phyloP scores from a whole-genome alignment of 306 rosid genomes.

The Castanea crenata region DNA sequence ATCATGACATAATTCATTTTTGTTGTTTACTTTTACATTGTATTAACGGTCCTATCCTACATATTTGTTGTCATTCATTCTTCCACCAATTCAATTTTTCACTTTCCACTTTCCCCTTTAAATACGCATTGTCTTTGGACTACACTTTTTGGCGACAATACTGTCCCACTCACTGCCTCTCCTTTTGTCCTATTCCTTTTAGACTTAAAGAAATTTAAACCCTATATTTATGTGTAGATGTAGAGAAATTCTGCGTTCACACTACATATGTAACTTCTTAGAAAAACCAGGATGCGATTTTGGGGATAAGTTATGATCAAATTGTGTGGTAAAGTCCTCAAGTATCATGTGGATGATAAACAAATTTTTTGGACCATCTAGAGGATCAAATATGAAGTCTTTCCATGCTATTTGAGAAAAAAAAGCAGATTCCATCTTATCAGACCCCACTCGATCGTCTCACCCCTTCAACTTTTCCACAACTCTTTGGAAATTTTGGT shows the following conservation, averaged over 20 bases:
- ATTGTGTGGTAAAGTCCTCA: too few species aligned
- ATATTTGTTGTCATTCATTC: not conserved
- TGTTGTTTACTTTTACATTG: too few species aligned
- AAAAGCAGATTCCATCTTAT: too few species aligned
- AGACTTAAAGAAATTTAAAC: not conserved
- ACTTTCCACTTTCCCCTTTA: not conserved
- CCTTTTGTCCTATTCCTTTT: not conserved
- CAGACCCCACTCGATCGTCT: not conserved
- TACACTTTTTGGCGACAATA: slow-evolving; percentile 1
- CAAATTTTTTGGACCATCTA: not conserved
- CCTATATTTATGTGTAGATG: not conserved
- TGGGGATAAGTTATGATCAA: too few species aligned
- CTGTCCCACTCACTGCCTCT: slow-evolving; percentile 10
- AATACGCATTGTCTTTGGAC: not conserved
- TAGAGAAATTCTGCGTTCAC: too few species aligned
- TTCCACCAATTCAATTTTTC: not conserved
- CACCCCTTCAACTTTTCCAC: not conserved
- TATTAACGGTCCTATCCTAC: too few species aligned
- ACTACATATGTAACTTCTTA: not conserved
- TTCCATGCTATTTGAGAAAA: not conserved
- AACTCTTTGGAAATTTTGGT: not conserved
- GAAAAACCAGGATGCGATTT: not conserved
- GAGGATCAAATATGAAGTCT: not conserved
- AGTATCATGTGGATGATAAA: too few species aligned
- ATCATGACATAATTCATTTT: too few species aligned